Percentiles rank a stretch among this genome's conserved stretches.
Conservation (phyloP, 139 green algal species). For the Chlamydomonas sp. region DNA sequence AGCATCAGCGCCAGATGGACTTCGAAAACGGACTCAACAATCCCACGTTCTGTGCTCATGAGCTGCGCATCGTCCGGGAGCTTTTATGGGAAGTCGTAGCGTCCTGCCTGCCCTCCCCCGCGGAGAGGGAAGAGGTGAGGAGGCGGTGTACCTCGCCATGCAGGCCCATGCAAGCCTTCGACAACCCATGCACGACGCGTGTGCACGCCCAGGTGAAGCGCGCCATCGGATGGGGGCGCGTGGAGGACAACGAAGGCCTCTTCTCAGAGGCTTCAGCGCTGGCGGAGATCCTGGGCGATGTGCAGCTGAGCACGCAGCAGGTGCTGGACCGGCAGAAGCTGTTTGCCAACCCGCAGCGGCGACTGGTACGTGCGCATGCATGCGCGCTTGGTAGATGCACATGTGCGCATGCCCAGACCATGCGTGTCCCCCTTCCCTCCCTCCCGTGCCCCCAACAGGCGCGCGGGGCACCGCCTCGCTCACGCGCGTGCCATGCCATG, state of each 20-base stretch:
- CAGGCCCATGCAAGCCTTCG: background rate
- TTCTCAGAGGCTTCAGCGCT: constrained; percentile 31
- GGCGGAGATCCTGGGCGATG: constrained; percentile 37
- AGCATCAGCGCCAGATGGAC: too few species aligned
- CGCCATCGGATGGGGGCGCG: constrained; percentile 14
- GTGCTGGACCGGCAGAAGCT: constrained; percentile 19
- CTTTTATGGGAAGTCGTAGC: constrained; percentile 37
- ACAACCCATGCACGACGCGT: background rate
- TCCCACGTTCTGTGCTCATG: constrained; percentile 18
- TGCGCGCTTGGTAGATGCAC: too few species aligned
- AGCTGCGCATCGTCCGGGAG: constrained; percentile 26
- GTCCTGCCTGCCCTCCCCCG: constrained; percentile 16
- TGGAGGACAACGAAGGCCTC: constrained; percentile 31
- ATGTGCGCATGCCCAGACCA: too few species aligned
- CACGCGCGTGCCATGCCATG: too few species aligned
- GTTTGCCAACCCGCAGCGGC: constrained; percentile 23
- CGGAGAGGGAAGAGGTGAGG: constrained; percentile 34
- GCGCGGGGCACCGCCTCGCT: too few species aligned
- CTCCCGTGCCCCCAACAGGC: background rate
- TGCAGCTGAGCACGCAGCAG: constrained; percentile 25
- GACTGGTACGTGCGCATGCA: constrained; percentile 30
- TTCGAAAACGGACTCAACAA: too few species aligned
- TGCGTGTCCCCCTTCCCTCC: background rate
- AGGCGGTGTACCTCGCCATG: background rate
- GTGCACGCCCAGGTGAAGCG: constrained; percentile 22